These are phyloP conservation scores for Candida gorgasii DNA, from an alignment of 805 yeast genomes.

Conservation along the genomic window DNA sequence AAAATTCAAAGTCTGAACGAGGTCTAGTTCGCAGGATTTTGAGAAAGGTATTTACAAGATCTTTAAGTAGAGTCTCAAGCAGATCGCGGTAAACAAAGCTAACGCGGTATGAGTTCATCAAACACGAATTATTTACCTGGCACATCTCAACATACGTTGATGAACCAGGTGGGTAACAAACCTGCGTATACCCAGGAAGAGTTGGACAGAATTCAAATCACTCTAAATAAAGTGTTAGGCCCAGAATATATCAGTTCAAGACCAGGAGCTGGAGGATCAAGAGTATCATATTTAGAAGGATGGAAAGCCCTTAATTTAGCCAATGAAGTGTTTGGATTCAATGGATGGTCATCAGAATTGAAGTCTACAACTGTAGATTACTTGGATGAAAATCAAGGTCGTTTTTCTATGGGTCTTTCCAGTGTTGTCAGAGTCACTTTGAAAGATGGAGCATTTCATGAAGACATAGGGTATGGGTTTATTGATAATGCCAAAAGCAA, in stretches of 20 bases:
- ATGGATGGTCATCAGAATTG: slow-evolving; percentile 81
- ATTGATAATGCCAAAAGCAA: slow-evolving; percentile 69
- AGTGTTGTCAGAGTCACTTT: slow-evolving; percentile 71
- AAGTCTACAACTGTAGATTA: slow-evolving; percentile 66
- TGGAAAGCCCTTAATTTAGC: slow-evolving; percentile 82
- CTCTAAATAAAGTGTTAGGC: slow-evolving; percentile 50
- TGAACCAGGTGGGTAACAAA: slow-evolving; percentile 18
- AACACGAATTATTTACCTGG: background rate
- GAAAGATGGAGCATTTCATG: slow-evolving; percentile 80
- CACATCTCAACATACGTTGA: slow-evolving; percentile 10
- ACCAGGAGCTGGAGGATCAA: slow-evolving; percentile 71
- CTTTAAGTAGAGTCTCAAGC: too few species aligned
- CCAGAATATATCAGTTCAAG: slow-evolving; percentile 78
- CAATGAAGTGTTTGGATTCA: slow-evolving; percentile 77
- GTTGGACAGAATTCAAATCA: slow-evolving; percentile 31
- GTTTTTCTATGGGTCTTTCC: slow-evolving; percentile 65
- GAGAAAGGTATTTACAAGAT: too few species aligned
- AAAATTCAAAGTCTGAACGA: too few species aligned
- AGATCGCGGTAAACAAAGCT: background rate
- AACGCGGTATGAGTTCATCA: slow-evolving; percentile 4
- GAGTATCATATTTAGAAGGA: slow-evolving; percentile 76
- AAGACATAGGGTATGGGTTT: slow-evolving; percentile 74
- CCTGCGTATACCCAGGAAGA: slow-evolving; percentile 34
- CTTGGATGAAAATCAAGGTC: slow-evolving; percentile 58
- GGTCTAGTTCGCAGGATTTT: too few species aligned